Evolutionary conservation across 768 basidiomycete species (phyloP).

Genomic region (Termitomyces sp.): DNA sequence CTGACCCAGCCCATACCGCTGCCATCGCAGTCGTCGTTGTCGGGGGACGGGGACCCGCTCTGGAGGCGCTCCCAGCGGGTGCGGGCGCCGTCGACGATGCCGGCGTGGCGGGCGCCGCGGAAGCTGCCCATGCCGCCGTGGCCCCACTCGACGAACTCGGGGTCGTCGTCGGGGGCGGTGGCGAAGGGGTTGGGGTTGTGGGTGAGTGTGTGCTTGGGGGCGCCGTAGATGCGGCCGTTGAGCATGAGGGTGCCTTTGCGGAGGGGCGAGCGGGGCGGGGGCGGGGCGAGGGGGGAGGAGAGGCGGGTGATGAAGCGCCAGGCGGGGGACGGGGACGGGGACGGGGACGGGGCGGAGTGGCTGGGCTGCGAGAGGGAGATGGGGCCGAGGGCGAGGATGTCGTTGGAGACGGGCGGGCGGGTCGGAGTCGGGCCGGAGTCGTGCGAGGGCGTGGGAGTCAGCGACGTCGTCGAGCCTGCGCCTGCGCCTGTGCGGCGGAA

Average conservation of each 20-base stretch:
- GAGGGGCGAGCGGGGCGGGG: conserved; percentile 4
- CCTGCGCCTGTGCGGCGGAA: conserved; percentile 20
- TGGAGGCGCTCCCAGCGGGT: conserved; percentile 32
- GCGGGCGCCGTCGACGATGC: conserved; percentile 23
- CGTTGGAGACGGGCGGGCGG: conserved; percentile 20
- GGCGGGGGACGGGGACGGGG: not conserved
- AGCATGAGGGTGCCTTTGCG: conserved; percentile 60
- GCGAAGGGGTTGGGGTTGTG: conserved; percentile 53
- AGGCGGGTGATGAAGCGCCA: not conserved
- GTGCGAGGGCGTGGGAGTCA: conserved; percentile 33
- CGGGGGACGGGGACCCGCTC: conserved; percentile 17
- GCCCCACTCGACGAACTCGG: conserved; percentile 91
- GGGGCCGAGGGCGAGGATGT: not conserved
- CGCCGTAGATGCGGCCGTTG: conserved; percentile 83
- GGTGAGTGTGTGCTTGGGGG: conserved; percentile 10
- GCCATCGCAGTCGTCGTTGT: conserved; percentile 68
- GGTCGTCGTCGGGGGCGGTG: conserved; percentile 59
- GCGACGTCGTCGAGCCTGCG: conserved; percentile 20
- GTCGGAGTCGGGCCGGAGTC: conserved; percentile 21
- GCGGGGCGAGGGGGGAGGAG: conserved; percentile 1
- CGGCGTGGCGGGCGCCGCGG: conserved; percentile 24
- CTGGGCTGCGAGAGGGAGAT: not conserved
- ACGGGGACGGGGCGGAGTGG: not conserved
- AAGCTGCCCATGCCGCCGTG: conserved; percentile 80
- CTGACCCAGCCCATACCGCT: conserved; percentile 85